Evolutionary conservation across 306 rosid species (phyloP).

Genomic region (Ceratonia siliqua): DNA sequence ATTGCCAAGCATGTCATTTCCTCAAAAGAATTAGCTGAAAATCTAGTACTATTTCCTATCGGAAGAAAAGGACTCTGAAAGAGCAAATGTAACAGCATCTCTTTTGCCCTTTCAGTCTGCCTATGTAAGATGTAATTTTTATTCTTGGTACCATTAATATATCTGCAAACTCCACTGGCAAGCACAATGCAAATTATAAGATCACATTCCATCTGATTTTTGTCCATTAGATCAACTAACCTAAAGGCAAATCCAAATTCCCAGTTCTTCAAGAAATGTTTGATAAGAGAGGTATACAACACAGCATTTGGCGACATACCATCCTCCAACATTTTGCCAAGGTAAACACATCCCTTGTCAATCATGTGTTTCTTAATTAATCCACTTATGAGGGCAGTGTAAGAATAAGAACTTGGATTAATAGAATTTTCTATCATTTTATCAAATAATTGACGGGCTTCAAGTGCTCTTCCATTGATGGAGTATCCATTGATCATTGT

Average conservation of each 20-base stretch:
- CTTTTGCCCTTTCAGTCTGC: conserved; percentile 25
- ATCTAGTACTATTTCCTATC: conserved; percentile 7
- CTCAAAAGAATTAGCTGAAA: conserved; percentile 11
- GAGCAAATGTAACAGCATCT: conserved; percentile 39
- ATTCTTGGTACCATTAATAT: conserved; percentile 8
- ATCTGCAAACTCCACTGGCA: conserved; percentile 41
- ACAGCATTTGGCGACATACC: conserved; percentile 44
- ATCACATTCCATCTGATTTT: conserved; percentile 39
- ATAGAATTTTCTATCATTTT: conserved; percentile 47
- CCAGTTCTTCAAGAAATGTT: conserved; percentile 41
- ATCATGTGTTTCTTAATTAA: conserved; percentile 44
- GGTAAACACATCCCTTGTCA: conserved; percentile 43
- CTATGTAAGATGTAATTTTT: neutral
- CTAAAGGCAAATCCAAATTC: conserved; percentile 42
- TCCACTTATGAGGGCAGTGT: conserved; percentile 48
- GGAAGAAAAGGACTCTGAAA: conserved; percentile 19
- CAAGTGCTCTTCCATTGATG: conserved; percentile 40
- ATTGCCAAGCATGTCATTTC: conserved; percentile 35
- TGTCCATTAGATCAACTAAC: conserved; percentile 42
- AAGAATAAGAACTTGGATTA: conserved; percentile 44
- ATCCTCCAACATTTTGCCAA: conserved; percentile 46
- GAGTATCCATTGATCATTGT: conserved; percentile 48
- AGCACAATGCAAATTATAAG: conserved; percentile 29
- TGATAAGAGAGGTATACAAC: conserved; percentile 42
- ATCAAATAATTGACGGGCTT: conserved; percentile 45